Conservation (phyloP, 2,329 filamentous ascomycete species). For the Albophoma yamanashiensis region DNA sequence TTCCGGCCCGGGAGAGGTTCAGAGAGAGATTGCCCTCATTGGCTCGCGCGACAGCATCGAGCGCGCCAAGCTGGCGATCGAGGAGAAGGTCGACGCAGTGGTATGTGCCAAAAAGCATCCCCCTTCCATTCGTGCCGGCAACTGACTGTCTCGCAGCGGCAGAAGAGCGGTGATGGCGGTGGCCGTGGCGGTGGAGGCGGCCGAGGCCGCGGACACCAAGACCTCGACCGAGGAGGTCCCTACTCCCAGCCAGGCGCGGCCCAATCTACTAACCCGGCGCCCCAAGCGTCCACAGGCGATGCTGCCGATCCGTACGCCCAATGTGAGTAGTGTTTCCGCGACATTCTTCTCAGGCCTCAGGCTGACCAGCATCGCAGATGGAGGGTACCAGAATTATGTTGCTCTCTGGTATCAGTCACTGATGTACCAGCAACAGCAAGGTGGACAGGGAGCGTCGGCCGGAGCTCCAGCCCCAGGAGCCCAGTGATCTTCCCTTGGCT, state of each 20-base stretch:
- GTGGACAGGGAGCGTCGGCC: conserved; percentile 23
- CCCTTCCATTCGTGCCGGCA: neutral
- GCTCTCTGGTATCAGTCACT: conserved; percentile 70
- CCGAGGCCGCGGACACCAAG: conserved; percentile 35
- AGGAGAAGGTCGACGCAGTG: conserved; percentile 85
- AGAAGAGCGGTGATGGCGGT: conserved; percentile 42
- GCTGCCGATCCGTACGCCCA: conserved; percentile 63
- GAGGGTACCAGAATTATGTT: conserved; percentile 72
- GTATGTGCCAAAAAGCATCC: conserved; percentile 37
- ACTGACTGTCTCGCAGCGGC: conserved; percentile 30
- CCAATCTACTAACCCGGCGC: conserved; percentile 29
- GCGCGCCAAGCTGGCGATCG: conserved; percentile 73
- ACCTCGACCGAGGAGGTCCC: conserved; percentile 42
- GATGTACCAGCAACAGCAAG: conserved; percentile 31
- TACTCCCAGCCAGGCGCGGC: conserved; percentile 38
- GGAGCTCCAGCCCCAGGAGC: conserved; percentile 25
- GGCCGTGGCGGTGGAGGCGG: conserved; percentile 31
- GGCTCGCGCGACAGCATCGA: conserved; percentile 68
- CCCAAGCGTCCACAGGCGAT: conserved; percentile 34
- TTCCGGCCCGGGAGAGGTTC: conserved; percentile 63
- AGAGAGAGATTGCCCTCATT: conserved; percentile 79
- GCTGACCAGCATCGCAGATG: conserved; percentile 38
- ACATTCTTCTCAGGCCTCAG: neutral
- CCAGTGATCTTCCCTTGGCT: conserved; percentile 19
- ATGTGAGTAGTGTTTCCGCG: conserved; percentile 39